Evolutionary conservation across 495 filamentous ascomycete genomes (phyloP), one percentile per base, ranked within the genome.

Genomic region (Trichoderma reesei): DNA sequence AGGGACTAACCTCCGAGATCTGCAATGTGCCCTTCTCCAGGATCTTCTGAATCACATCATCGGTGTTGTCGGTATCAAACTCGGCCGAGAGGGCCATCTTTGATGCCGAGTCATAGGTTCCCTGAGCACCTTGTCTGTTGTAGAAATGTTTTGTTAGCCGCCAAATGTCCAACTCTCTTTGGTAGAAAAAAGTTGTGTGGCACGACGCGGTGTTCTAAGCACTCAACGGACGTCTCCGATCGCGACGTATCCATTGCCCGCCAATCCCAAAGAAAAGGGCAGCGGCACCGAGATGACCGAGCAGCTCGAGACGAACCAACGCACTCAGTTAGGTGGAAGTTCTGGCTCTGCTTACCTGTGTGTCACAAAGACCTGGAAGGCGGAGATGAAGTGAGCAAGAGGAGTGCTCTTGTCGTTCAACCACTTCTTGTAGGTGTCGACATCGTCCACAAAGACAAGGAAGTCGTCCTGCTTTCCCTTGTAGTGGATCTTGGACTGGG

Each of bases 351-450:
- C n/a, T n/a, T 84, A 98, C 94, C 86, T 90, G 75, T 96, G 89
- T 41, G 92, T 94, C 2, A 88, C 79, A 67, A 97, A 96, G 69
- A 98, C 81, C 83, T 96, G 89, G 82, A 88, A 98, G 11, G 89
- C 83, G 62, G 86, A 89, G 34, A 96, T 81, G n/a, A 98, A 91
- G 67, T 96, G 83, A 1, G 87, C 81, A 26, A 98, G 77, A 13
- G 94, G 88, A 44, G 92, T 80, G 10, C 83, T 86, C 69, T 85
- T 85, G 79, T 98, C 92, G 16, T 75, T 77, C 77, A 84, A 86
- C 95, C 94, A 98, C 71, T 91, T 85, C 75, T 90, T 78, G 65
- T 91, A 82, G 46, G 82, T 80, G 31, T 88, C 73, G 18, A 79
- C 67, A 72, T 88, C 88, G 64, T 97, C 91, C 63, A 95, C 81